Evolutionary conservation across 495 filamentous ascomycete genomes (phyloP).

Genomic region (Xylaria castorea): DNA sequence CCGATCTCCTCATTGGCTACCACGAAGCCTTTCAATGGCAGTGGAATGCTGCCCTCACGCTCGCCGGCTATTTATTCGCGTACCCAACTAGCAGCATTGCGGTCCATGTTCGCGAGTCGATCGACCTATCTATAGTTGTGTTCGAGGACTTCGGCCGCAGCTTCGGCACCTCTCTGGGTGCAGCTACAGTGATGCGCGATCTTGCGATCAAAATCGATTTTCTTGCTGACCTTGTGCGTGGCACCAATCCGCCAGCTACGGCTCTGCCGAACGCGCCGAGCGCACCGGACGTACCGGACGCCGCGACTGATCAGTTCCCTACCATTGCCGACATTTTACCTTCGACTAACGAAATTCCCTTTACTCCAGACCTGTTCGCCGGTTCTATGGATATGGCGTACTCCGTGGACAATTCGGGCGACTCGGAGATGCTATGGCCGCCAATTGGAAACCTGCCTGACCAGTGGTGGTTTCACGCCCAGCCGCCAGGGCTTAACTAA

Average conservation of each 20-base stretch:
- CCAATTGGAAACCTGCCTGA: conserved; percentile 23
- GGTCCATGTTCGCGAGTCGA: conserved; percentile 42
- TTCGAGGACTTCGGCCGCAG: conserved; percentile 55
- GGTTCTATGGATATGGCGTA: conserved; percentile 25
- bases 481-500: conserved; percentile 1
- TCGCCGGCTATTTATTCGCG: conserved; percentile 53
- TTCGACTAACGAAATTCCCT: neutral
- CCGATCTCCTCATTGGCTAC: conserved; percentile 50
- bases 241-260: neutral
- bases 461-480: conserved; percentile 24
- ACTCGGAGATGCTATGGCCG: conserved; percentile 28
- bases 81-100: conserved; percentile 43
- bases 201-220: conserved; percentile 34
- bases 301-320: neutral
- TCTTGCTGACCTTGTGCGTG: conserved; percentile 22
- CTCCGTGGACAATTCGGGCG: conserved; percentile 26
- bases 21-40: conserved; percentile 55
- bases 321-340: neutral
- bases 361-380: conserved; percentile 18
- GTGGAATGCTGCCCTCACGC: conserved; percentile 49
- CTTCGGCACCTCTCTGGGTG: conserved; percentile 52
- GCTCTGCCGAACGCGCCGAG: neutral
- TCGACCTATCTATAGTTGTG: conserved; percentile 48
- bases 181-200: conserved; percentile 47
- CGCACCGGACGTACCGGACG: neutral